Evolutionary conservation across 768 basidiomycete genomes (phyloP), one percentile per base, ranked within the genome.

Genomic region (Leccinum truebloodii): DNA sequence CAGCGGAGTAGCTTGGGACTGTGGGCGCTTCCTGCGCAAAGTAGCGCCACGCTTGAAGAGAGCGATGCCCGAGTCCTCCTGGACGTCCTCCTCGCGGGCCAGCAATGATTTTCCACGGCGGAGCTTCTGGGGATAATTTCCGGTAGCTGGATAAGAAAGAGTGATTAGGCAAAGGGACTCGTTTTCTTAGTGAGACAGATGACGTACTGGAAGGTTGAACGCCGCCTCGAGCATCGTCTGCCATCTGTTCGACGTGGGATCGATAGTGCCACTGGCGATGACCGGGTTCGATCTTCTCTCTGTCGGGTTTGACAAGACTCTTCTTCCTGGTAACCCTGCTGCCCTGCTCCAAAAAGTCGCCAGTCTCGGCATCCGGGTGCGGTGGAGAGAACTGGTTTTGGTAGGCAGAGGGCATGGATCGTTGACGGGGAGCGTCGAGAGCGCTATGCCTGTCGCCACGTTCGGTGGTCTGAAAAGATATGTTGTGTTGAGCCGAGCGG

Each of bases 211-310:
- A 95, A 28, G 94, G 90, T 72, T 86, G 79, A 13, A 94, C 83
- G 52, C 86, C 92, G 6, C 92, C 80, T 51, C 81, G 69, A n/a
- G 85, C 81, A 68, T 90, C 86, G 58, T 88, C 80, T 74, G 88
- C 86, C 70, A 91, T 77, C 71, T 87, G 85, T 24, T 89, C 89
- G 20, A 92, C 92, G 75, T 92, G 94, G 59, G 82, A 86, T 57
- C 92, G 86, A 76, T 98, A 98, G 76, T 98, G 90, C 88, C 89
- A 98, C 68, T 95, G 88, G 54, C 94, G 84, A 79, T 98, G 94
- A 46, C 87, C 86, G 10, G 95, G 94, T 69, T 98, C 95, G 66
- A 98, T 92, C 81, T 95, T 94, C 79, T 97, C 95, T 59, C 96
- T 81, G 75, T 99, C 96, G 5, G 96, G 96, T 58, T 83, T 80